A percentile compares a stretch with the other conserved stretches of the same genome.
phyloP scores from a whole-genome alignment of 225 moss, liverwort and hornwort genomes.

The Climacium dendroides region DNA sequence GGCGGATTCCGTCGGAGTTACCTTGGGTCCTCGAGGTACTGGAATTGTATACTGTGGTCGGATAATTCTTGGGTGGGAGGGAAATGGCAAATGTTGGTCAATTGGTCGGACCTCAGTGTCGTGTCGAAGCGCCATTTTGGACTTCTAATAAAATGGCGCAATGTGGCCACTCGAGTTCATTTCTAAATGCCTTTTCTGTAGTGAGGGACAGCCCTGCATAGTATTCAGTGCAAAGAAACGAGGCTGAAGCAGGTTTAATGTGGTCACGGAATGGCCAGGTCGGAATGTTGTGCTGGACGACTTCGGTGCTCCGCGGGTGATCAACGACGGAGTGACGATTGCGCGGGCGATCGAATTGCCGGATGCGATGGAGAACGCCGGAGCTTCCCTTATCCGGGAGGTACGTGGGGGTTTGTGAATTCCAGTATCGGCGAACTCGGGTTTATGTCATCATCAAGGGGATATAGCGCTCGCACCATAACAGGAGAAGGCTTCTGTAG shows the following conservation, averaged over 20 bases:
- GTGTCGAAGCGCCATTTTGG: background rate
- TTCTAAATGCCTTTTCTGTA: too few relatives aligned
- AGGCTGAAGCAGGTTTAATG: background rate
- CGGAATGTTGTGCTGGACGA: conserved; percentile 91
- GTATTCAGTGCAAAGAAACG: background rate
- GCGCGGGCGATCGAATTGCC: conserved; percentile 84
- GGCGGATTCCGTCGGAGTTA: conserved; percentile 77
- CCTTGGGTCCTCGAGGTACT: conserved; percentile 78
- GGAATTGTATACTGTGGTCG: background rate
- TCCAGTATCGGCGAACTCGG: background rate
- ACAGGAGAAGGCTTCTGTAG: background rate
- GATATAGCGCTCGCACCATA: too few relatives aligned
- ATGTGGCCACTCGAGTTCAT: background rate
- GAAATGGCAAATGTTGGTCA: background rate
- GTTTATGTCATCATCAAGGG: background rate
- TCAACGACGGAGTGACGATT: conserved; percentile 92
- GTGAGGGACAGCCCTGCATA: background rate
- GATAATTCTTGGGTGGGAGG: background rate
- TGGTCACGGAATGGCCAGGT: conserved; percentile 17
- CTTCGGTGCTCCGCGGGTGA: conserved; percentile 70
- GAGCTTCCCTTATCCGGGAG: conserved; percentile 81
- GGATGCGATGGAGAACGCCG: conserved; percentile 85
- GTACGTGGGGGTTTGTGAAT: background rate
- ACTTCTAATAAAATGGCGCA: background rate
- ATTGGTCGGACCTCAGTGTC: background rate